Evolutionary conservation across 2,329 filamentous ascomycete species (phyloP).

Genomic region (Ascochyta koolunga): DNA sequence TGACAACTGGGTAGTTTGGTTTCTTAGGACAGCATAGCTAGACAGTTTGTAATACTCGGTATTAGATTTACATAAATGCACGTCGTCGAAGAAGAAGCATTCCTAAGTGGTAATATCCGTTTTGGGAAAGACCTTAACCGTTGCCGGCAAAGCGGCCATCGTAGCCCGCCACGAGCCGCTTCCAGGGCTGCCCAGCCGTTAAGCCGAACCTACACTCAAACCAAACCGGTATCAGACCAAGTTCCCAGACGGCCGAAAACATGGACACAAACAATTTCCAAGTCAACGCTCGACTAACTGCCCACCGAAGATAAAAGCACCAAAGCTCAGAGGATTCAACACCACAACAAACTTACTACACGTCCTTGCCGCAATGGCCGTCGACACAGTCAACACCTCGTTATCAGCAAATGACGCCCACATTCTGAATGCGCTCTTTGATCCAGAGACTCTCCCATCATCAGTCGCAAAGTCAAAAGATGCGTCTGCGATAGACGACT

Average conservation of each 20-base stretch:
- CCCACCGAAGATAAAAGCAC: neutral
- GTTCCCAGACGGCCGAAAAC: neutral
- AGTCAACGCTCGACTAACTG: neutral
- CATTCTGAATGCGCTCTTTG: slow-evolving; percentile 49
- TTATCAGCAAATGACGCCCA: slow-evolving; percentile 46
- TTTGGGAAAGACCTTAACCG: slow-evolving; percentile 12
- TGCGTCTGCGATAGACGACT: slow-evolving; percentile 51
- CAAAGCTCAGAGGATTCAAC: neutral
- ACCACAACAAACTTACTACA: neutral
- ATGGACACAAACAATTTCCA: neutral
- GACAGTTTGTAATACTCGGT: too few relatives aligned
- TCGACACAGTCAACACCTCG: slow-evolving; percentile 54
- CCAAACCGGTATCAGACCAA: slow-evolving; percentile 5
- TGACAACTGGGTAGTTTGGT: neutral
- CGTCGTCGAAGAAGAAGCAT: neutral
- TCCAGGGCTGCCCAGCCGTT: slow-evolving; percentile 6
- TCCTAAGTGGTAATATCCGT: neutral
- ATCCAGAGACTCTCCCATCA: slow-evolving; percentile 49
- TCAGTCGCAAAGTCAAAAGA: slow-evolving; percentile 57
- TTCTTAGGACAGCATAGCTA: neutral
- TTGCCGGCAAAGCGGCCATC: neutral
- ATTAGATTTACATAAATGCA: neutral
- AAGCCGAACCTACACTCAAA: slow-evolving; percentile 21
- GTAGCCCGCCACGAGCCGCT: slow-evolving; percentile 24
- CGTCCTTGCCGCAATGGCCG: slow-evolving; percentile 22